phyloP scores from a whole-genome alignment of 2,329 filamentous ascomycete species.

The Colletotrichum liriopes region DNA sequence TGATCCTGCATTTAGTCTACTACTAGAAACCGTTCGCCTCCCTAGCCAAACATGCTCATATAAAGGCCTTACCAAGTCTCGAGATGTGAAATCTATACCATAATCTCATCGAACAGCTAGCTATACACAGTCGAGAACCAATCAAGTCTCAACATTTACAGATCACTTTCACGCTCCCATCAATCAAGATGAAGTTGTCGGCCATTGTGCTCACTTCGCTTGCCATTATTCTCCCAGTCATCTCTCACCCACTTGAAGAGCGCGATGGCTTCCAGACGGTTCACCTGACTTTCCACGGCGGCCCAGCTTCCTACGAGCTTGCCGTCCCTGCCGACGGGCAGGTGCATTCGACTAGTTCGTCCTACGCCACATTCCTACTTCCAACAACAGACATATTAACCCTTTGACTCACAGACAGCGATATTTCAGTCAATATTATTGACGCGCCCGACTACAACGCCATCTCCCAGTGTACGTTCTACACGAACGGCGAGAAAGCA shows the following conservation, averaged over 20 bases:
- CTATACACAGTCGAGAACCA: too few relatives aligned
- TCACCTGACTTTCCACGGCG: slow-evolving; percentile 62
- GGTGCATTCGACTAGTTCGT: slow-evolving; percentile 55
- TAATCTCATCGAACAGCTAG: too few relatives aligned
- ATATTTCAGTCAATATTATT: slow-evolving; percentile 57
- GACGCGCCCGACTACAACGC: slow-evolving; percentile 62
- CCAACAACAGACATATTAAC: background rate
- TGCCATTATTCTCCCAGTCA: slow-evolving; percentile 25
- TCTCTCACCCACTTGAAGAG: slow-evolving; percentile 45
- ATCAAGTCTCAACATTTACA: background rate
- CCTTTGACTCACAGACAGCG: slow-evolving; percentile 52
- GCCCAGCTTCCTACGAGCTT: slow-evolving; percentile 58
- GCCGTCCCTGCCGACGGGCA: slow-evolving; percentile 60
- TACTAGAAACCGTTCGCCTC: too few relatives aligned
- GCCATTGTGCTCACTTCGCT: slow-evolving; percentile 28
- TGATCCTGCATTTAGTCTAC: background rate
- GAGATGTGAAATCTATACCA: background rate
- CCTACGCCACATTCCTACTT: background rate
- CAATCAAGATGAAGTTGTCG: slow-evolving; percentile 45
- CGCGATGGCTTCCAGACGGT: slow-evolving; percentile 54
- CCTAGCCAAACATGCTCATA: background rate
- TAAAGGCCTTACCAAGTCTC: background rate
- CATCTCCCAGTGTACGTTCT: slow-evolving; percentile 60
- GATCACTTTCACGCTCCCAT: background rate
- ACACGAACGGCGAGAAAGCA: slow-evolving; percentile 52